Evolutionary conservation across 2,329 filamentous ascomycete genomes (phyloP), one percentile per base, ranked within the genome.

Genomic region (Leptographium galeiforme): DNA sequence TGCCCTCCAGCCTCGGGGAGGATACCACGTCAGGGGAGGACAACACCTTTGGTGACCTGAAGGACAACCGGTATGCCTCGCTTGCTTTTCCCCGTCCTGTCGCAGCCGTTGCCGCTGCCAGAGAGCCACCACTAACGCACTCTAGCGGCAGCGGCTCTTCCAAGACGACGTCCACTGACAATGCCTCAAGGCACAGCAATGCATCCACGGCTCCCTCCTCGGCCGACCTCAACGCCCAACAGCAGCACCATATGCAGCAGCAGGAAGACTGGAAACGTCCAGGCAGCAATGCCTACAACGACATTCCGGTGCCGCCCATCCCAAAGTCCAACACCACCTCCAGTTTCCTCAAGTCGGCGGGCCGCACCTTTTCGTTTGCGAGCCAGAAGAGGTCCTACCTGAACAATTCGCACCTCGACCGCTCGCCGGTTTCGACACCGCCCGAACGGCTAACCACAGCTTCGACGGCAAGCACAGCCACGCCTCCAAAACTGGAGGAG

Each of bases 141-240:
- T n/a, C 6, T 63, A 80, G 76, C 61, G 76, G 75, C 64, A 81
- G 77, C 67, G 77, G 76, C 59, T 75, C 77, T 45, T 81, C 78
- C 60, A 78, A 81, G 65, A 76, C 76, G 56, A 72, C 72, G 50
- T 79, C 76, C 52, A 76, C 74, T 58, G 78, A 81, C 64, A 77
- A 76, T 60, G 81, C 78, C 38, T 82, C 78, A 50, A 74, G 78
- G 61, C 76, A 81, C 63, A 81, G 78, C 64, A 79, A 79, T 65
- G 75, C 72, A 51, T 81, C 78, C n/a, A 81, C 78, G 40, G 71
- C 78, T 39, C 77, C 78, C 13, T 82, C 78, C 4, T 81, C 78
- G 4, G 72, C 77, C 51, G 77, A 74, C 51, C 61, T 67, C 38
- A 64, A 62, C 44, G 60, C 59, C 11, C 67, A 70, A 40, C 52